Percentiles rank a stretch among this genome's conserved stretches.
phyloP scores from a whole-genome alignment of 129 eudicot species.

The Lactuca sativa region DNA sequence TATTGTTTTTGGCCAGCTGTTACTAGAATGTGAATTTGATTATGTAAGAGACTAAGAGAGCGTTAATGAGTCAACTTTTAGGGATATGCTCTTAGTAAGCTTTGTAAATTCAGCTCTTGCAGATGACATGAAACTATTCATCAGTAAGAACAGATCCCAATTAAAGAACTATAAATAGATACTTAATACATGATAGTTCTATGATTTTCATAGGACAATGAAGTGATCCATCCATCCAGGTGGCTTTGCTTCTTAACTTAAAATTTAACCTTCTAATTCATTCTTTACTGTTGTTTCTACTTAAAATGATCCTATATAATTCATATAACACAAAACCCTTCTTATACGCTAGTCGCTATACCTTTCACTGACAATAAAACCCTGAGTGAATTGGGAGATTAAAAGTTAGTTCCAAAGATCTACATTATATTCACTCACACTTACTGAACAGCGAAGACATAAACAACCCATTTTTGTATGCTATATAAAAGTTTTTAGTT shows the following conservation, averaged over 20 bases:
- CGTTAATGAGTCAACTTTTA: background rate
- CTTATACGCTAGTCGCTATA: background rate
- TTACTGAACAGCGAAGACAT: background rate
- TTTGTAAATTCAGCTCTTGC: conserved; percentile 5
- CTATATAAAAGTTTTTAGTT: background rate
- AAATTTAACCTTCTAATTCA: background rate
- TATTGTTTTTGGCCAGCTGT: background rate
- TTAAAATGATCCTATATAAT: background rate
- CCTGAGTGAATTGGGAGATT: background rate
- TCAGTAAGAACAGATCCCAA: conserved; percentile 2
- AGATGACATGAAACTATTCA: background rate
- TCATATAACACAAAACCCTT: background rate
- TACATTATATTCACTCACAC: background rate
- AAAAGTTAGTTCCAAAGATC: conserved; percentile 2
- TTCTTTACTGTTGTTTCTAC: background rate
- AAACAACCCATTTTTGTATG: background rate
- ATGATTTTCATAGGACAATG: background rate
- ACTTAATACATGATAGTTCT: conserved; percentile 10
- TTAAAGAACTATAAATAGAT: background rate
- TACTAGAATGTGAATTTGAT: background rate
- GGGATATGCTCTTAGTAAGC: conserved; percentile 1
- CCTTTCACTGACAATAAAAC: background rate
- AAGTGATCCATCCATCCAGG: background rate
- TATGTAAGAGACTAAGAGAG: background rate
- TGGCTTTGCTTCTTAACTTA: background rate